phyloP scores from a whole-genome alignment of 1,284 basidiomycete genomes.

The Waitea zeae region DNA sequence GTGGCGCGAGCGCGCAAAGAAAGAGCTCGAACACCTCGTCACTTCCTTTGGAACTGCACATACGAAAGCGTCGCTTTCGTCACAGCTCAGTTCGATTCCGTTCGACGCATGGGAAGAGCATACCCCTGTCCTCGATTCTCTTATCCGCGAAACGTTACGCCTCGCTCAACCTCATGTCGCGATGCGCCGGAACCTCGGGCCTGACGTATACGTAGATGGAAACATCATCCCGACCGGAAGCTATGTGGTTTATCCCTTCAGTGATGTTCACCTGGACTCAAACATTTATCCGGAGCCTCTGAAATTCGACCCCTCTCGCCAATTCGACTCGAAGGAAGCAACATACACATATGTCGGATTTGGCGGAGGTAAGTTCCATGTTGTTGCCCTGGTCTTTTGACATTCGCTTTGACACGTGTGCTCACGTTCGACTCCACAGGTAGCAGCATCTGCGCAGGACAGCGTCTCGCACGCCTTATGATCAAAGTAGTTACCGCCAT shows the following conservation, averaged over 20 bases:
- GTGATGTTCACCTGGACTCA: slow-evolving; percentile 54
- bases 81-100: slow-evolving; percentile 36
- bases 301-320: slow-evolving; percentile 48
- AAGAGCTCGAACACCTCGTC: neutral
- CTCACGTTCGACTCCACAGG: slow-evolving; percentile 20
- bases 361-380: slow-evolving; percentile 44
- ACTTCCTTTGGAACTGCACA: neutral
- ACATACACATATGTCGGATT: slow-evolving; percentile 50
- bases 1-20: too few relatives aligned
- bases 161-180: slow-evolving; percentile 62
- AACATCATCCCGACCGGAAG: slow-evolving; percentile 49
- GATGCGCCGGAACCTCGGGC: slow-evolving; percentile 58
- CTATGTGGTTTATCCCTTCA: slow-evolving; percentile 61
- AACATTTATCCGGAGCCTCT: slow-evolving; percentile 54
- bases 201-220: slow-evolving; percentile 37
- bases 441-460: slow-evolving; percentile 48
- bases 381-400: slow-evolving; percentile 2
- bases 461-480: slow-evolving; percentile 50
- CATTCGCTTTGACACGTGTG: slow-evolving; percentile 7
- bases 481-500: slow-evolving; percentile 50
- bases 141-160: slow-evolving; percentile 57
- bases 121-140: slow-evolving; percentile 47
- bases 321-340: slow-evolving; percentile 25
- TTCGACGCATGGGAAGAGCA: slow-evolving; percentile 50
- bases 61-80: slow-evolving; percentile 15